Conservation (phyloP, 2,329 filamentous ascomycete genomes). For the Laburnicola sp. region DNA sequence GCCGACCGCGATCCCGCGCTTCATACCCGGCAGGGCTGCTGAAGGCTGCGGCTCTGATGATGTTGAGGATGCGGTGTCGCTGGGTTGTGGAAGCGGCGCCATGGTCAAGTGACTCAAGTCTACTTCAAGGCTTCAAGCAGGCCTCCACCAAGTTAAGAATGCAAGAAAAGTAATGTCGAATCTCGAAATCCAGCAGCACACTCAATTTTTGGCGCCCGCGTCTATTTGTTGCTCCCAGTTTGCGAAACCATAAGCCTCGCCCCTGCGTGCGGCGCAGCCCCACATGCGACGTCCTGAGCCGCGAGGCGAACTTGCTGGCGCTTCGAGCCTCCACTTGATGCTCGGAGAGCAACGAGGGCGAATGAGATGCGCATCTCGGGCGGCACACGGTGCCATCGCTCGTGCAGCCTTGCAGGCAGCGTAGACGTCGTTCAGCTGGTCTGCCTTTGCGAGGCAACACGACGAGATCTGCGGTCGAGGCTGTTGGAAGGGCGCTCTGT, state of each 20-base stretch:
- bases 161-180: neutral
- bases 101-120: neutral
- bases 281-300: neutral
- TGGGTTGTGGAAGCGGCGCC: conserved; percentile 5
- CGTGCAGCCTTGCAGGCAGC: neutral
- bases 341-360: neutral
- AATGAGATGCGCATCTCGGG: neutral
- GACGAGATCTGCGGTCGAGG: neutral
- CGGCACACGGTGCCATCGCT: neutral
- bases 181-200: neutral
- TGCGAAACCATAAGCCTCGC: conserved; percentile 3
- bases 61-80: neutral
- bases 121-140: neutral
- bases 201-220: neutral
- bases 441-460: conserved; percentile 5
- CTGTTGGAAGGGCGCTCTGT: neutral
- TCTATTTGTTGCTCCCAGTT: conserved; percentile 1
- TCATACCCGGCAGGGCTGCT: conserved; percentile 32
- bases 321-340: conserved; percentile 4
- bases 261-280: conserved; percentile 8
- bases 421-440: conserved; percentile 1
- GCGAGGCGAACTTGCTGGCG: conserved; percentile 3
- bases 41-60: neutral
- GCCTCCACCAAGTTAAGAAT: neutral
- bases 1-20: conserved; percentile 35